Percentiles rank a stretch among this genome's conserved stretches.
These are phyloP conservation scores for Dichomitus squalens DNA, from an alignment of 1,284 basidiomycete genomes.

Conservation along the genomic window DNA sequence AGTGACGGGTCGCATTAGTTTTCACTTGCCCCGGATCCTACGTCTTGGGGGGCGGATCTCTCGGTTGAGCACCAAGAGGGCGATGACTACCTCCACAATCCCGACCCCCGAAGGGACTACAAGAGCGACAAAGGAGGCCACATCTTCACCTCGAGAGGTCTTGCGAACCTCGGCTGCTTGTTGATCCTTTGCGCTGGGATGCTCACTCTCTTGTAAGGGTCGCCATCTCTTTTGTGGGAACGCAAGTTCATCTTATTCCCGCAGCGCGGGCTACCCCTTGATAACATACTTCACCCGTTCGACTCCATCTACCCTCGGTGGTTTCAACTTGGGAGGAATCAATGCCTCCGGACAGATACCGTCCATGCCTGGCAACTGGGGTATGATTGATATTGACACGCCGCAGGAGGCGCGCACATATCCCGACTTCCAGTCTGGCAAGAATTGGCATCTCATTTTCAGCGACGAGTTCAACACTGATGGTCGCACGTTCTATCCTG, in stretches of 20 bases:
- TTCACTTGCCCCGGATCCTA: slow-evolving; percentile 73
- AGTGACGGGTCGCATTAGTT: slow-evolving; percentile 46
- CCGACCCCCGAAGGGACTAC: slow-evolving; percentile 73
- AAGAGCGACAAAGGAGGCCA: slow-evolving; percentile 62
- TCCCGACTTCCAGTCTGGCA: slow-evolving; percentile 52
- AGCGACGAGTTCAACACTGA: slow-evolving; percentile 90
- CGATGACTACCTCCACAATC: slow-evolving; percentile 77
- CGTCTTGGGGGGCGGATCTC: slow-evolving; percentile 69
- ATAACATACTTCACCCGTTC: slow-evolving; percentile 66
- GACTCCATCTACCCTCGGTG: slow-evolving; percentile 55
- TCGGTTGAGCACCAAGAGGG: slow-evolving; percentile 58
- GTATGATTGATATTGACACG: slow-evolving; percentile 79
- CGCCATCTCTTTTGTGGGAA: slow-evolving; percentile 1
- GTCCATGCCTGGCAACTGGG: slow-evolving; percentile 63
- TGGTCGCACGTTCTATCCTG: slow-evolving; percentile 78
- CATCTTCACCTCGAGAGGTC: slow-evolving; percentile 73
- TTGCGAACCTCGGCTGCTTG: slow-evolving; percentile 80
- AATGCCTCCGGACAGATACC: slow-evolving; percentile 80
- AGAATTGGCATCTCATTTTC: slow-evolving; percentile 71
- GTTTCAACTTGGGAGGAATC: slow-evolving; percentile 80
- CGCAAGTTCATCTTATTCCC: not conserved
- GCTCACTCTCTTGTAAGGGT: slow-evolving; percentile 71
- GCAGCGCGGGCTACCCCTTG: slow-evolving; percentile 82
- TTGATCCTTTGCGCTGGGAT: slow-evolving; percentile 62
- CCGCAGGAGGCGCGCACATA: slow-evolving; percentile 64